Percentiles rank a stretch among this genome's conserved stretches.
Evolutionary conservation across 345 rosid species (phyloP).

Genomic region (sweet orange (Citrus sinensis)): DNA sequence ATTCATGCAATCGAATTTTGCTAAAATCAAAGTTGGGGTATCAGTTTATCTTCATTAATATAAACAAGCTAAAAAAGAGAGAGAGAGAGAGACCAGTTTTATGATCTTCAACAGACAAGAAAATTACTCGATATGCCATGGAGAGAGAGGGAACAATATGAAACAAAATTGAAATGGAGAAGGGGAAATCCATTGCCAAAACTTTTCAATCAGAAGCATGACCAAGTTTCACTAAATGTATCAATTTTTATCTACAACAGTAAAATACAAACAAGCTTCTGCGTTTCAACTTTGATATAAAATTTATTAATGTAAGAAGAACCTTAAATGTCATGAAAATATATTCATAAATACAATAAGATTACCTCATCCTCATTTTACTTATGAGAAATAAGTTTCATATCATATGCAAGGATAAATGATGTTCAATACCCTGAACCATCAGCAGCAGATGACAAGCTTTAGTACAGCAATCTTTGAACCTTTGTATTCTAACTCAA

Average conservation of each 20-base stretch:
- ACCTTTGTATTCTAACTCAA: not conserved
- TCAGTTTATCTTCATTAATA: too few species aligned
- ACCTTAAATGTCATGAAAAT: not conserved
- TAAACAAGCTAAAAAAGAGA: not conserved
- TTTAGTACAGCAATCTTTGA: not conserved
- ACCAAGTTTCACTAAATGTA: not conserved
- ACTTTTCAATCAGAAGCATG: not conserved
- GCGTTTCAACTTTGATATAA: not conserved
- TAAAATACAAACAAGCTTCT: not conserved
- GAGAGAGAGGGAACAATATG: not conserved
- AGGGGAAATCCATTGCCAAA: not conserved
- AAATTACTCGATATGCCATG: not conserved
- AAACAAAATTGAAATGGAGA: not conserved
- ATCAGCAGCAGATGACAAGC: not conserved
- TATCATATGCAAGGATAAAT: not conserved
- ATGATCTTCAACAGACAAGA: not conserved
- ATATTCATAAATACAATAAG: not conserved
- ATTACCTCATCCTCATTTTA: not conserved
- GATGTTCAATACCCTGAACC: not conserved
- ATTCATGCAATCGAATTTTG: not conserved
- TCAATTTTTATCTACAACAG: not conserved
- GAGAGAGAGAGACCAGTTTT: too few species aligned
- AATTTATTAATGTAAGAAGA: conserved; percentile 1
- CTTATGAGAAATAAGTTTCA: not conserved
- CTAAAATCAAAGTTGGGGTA: not conserved